phyloP scores from a whole-genome alignment of 23 red algal genomes.

The Gracilaria domingensis region DNA sequence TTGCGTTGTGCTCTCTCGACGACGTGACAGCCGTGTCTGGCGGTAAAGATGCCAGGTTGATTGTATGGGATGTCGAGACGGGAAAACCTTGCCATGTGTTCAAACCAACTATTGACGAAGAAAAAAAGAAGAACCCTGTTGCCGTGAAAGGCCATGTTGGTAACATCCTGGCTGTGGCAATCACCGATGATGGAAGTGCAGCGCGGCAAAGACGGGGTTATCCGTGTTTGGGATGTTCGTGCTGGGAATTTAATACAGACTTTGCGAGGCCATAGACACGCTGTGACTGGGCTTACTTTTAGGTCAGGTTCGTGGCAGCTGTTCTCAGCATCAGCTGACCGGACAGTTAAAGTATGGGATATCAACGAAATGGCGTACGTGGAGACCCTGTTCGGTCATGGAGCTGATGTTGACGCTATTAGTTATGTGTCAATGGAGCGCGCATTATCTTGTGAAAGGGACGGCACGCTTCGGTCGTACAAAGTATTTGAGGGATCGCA shows the following conservation, averaged over 20 bases:
- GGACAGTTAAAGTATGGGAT: slow-evolving; percentile 89
- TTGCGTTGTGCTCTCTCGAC: slow-evolving; percentile 13
- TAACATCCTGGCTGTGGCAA: slow-evolving; percentile 61
- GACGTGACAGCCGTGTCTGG: slow-evolving; percentile 61
- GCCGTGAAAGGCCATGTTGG: slow-evolving; percentile 66
- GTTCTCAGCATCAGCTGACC: slow-evolving; percentile 70
- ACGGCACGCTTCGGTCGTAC: slow-evolving; percentile 93
- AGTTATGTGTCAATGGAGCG: slow-evolving; percentile 60
- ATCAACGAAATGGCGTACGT: slow-evolving; percentile 81
- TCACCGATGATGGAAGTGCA: slow-evolving; percentile 38
- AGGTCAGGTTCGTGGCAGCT: slow-evolving; percentile 60
- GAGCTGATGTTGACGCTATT: slow-evolving; percentile 62
- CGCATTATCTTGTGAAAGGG: slow-evolving; percentile 76
- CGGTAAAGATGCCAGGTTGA: slow-evolving; percentile 71
- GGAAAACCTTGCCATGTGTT: slow-evolving; percentile 36
- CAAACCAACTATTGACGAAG: slow-evolving; percentile 4
- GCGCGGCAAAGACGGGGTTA: slow-evolving; percentile 56
- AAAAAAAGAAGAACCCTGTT: slow-evolving; percentile 23
- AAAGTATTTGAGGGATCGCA: slow-evolving; percentile 92
- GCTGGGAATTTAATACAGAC: slow-evolving; percentile 34
- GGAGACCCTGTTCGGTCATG: slow-evolving; percentile 90
- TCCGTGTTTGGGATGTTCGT: slow-evolving; percentile 79
- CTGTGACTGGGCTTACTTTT: slow-evolving; percentile 66
- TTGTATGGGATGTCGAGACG: slow-evolving; percentile 81
- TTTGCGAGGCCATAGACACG: slow-evolving; percentile 71